phyloP scores from a whole-genome alignment of 2,329 filamentous ascomycete species.

The Pestalotiopsis sp. region DNA sequence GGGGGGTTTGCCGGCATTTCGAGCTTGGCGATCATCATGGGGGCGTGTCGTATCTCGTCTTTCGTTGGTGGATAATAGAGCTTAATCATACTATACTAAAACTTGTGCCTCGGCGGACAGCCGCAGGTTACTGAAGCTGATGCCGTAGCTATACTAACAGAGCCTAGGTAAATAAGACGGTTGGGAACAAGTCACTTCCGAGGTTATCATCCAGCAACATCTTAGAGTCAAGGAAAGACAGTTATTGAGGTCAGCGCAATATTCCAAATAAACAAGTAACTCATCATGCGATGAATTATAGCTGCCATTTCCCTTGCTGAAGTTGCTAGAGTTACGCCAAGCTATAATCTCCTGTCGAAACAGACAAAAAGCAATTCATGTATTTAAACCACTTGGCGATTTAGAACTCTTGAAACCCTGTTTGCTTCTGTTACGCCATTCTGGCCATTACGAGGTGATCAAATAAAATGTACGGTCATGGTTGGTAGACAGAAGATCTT shows the following conservation, averaged over 20 bases:
- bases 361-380: not conserved
- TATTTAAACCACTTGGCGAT: not conserved
- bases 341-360: not conserved
- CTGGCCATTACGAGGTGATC: not conserved
- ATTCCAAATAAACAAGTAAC: too few species aligned
- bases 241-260: too few species aligned
- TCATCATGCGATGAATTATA: not conserved
- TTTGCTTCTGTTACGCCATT: not conserved
- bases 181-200: too few species aligned
- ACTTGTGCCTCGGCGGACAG: not conserved
- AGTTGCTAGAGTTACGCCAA: not conserved
- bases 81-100: not conserved
- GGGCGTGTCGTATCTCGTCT: not conserved
- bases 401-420: not conserved
- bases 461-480: not conserved
- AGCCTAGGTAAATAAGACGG: too few species aligned
- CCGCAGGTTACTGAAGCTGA: not conserved
- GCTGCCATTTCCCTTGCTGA: not conserved
- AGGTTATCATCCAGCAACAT: too few species aligned
- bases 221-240: too few species aligned
- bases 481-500: not conserved
- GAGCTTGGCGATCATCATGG: not conserved
- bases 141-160: not conserved
- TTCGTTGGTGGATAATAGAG: not conserved
- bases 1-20: not conserved